Evolutionary conservation across 352 stramenopile species (phyloP), one percentile per base, ranked within the genome.

Genomic region (Aphanomyces cochlioides): DNA sequence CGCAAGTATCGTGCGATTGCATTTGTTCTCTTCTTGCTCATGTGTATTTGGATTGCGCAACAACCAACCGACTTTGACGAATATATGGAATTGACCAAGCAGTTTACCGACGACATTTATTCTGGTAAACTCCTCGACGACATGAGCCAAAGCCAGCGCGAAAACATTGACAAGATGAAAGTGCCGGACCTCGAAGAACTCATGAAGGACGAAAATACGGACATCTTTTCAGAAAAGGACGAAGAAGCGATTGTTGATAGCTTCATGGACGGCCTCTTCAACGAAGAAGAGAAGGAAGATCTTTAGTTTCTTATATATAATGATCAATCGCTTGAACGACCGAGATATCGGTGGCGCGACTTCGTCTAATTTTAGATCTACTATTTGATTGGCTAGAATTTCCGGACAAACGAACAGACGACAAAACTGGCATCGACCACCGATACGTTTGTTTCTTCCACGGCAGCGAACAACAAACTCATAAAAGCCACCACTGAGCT

Each of bases 71-170:
- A 99, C 78, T 99, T 99, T 82, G 97, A 99, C 88, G 96, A 97
- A 5, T 99, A 99, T 85, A 98, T 99, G 76, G 83, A 94, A 74
- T 90, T 97, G 38, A 98, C 98, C 73, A 98, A 98, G 76, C 96
- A 99, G 79, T 99, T 99, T 76, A 97, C 98, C 66, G 96, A 98
- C 77, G 97, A 99, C 83, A 95, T 99, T 72, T 99, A 99, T 86
- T 97, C 95, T 40, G 97, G 97, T 72, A 99, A 98, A 68, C 82
- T 99, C 66, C 80, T 99, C 53, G 97, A 92, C 47, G 96, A 99
- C 79, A 98, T 99, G 74, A 98, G 95, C 36, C 96, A 99, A 74
- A 95, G 97, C 78, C 90, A 98, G 73, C 97, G 98, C 77, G 96
- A 98, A 77, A 97, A 98, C 79, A 98, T 99, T 79, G 96, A 99